phyloP scores from a whole-genome alignment of 2,329 filamentous ascomycete species.

The Penicillium sp. region DNA sequence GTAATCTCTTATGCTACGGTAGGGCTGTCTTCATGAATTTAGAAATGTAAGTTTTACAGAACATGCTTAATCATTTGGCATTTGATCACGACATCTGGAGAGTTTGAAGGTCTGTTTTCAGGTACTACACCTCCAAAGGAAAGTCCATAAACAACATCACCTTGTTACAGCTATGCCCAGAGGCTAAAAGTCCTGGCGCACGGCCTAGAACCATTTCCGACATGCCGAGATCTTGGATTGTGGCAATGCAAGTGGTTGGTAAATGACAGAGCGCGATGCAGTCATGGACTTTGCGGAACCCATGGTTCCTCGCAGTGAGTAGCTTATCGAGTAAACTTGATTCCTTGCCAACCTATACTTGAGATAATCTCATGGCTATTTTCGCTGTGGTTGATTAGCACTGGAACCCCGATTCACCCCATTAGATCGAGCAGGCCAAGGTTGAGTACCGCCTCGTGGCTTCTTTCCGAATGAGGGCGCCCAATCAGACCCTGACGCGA shows the following conservation, averaged over 20 bases:
- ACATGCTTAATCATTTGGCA: background rate
- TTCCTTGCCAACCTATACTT: background rate
- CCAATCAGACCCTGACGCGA: constrained; percentile 12
- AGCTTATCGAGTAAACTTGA: background rate
- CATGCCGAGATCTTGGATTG: constrained; percentile 17
- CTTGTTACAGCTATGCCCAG: constrained; percentile 1
- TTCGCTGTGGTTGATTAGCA: background rate
- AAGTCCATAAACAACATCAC: background rate
- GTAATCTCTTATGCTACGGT: too few relatives aligned
- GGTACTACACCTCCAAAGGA: background rate
- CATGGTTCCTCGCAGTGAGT: constrained; percentile 3
- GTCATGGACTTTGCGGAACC: constrained; percentile 13
- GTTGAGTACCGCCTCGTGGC: background rate
- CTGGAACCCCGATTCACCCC: background rate
- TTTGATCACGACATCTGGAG: background rate
- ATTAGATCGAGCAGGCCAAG: background rate
- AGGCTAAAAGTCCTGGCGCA: constrained; percentile 1
- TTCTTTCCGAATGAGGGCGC: background rate
- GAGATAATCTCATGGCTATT: background rate
- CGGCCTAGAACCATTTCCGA: constrained; percentile 5
- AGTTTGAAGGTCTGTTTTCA: background rate
- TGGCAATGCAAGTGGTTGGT: constrained; percentile 12
- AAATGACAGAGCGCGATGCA: constrained; percentile 10
- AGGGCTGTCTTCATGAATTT: too few relatives aligned
- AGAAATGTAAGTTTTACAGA: too few relatives aligned